These are phyloP conservation scores for Tulasnella sp. DNA, from an alignment of 768 basidiomycete genomes.

Conservation along the genomic window DNA sequence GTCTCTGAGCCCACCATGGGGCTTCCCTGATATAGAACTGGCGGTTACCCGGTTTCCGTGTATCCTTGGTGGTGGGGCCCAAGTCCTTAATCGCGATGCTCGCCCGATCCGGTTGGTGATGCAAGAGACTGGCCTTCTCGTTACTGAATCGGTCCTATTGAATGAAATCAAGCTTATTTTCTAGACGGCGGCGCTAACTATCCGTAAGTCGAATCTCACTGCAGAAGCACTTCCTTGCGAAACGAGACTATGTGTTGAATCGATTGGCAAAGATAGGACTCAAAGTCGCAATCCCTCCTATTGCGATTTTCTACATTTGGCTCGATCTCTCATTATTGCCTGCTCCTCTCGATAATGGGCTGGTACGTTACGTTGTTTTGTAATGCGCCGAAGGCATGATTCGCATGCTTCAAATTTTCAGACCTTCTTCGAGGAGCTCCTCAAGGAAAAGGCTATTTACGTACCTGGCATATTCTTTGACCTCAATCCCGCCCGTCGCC, in stretches of 20 bases:
- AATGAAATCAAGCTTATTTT: slow-evolving; percentile 60
- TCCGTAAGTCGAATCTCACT: slow-evolving; percentile 76
- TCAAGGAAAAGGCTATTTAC: slow-evolving; percentile 86
- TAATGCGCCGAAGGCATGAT: slow-evolving; percentile 7
- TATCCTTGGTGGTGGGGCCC: slow-evolving; percentile 89
- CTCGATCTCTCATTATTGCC: slow-evolving; percentile 77
- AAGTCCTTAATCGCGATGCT: slow-evolving; percentile 83
- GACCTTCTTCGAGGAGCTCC: slow-evolving; percentile 90
- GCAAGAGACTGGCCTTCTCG: not conserved
- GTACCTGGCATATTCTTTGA: slow-evolving; percentile 56
- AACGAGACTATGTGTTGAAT: slow-evolving; percentile 83
- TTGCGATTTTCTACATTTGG: slow-evolving; percentile 93
- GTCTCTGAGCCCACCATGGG: slow-evolving; percentile 31
- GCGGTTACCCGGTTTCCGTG: slow-evolving; percentile 91
- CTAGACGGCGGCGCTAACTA: slow-evolving; percentile 93
- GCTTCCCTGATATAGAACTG: slow-evolving; percentile 60
- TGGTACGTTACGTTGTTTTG: slow-evolving; percentile 45
- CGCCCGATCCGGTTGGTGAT: slow-evolving; percentile 68
- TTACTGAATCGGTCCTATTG: not conserved
- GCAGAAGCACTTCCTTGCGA: slow-evolving; percentile 85
- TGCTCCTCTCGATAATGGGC: slow-evolving; percentile 78
- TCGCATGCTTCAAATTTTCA: slow-evolving; percentile 32
- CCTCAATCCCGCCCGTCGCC: slow-evolving; percentile 51
- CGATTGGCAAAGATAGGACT: slow-evolving; percentile 76
- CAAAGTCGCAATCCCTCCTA: slow-evolving; percentile 69